A percentile compares a stretch with the other conserved stretches of the same genome.
Conservation (phyloP, 192 early-diverging fungal genomes). For the Gaertneriomyces sp. region DNA sequence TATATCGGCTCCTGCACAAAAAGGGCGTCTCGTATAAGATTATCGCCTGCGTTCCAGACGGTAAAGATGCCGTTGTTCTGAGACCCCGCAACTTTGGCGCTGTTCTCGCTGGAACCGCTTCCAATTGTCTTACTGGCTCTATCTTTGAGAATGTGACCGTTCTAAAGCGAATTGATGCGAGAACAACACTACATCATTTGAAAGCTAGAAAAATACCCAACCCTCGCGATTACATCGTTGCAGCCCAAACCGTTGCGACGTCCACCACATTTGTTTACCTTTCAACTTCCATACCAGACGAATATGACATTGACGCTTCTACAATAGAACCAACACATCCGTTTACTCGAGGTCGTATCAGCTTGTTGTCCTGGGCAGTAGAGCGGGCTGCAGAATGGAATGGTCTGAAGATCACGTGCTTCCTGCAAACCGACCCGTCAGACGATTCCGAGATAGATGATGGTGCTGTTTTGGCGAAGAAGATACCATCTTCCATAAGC, state of each 20-base stretch:
- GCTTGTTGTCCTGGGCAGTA: conserved; percentile 7
- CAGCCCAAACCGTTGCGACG: conserved; percentile 25
- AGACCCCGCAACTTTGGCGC: conserved; percentile 24
- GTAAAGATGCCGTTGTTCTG: background rate
- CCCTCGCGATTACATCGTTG: conserved; percentile 5
- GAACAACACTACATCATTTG: conserved; percentile 13
- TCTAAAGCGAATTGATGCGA: conserved; percentile 21
- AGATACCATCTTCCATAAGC: conserved; percentile 9
- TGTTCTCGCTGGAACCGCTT: conserved; percentile 6
- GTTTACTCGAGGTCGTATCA: background rate
- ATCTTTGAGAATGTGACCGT: conserved; percentile 19
- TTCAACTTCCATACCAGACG: conserved; percentile 17
- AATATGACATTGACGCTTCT: background rate
- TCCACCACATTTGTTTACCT: conserved; percentile 25
- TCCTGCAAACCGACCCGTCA: conserved; percentile 2
- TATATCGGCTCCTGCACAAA: conserved; percentile 5
- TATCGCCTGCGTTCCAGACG: conserved; percentile 8
- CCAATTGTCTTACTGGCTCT: background rate
- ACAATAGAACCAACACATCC: background rate
- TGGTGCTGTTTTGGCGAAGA: background rate
- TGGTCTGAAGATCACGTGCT: conserved; percentile 16
- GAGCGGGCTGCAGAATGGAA: conserved; percentile 22
- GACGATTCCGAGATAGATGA: background rate
- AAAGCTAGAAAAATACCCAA: background rate
- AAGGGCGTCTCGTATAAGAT: background rate